Conservation (phyloP, 768 basidiomycete genomes). For the Psilocybe cyanescens region DNA sequence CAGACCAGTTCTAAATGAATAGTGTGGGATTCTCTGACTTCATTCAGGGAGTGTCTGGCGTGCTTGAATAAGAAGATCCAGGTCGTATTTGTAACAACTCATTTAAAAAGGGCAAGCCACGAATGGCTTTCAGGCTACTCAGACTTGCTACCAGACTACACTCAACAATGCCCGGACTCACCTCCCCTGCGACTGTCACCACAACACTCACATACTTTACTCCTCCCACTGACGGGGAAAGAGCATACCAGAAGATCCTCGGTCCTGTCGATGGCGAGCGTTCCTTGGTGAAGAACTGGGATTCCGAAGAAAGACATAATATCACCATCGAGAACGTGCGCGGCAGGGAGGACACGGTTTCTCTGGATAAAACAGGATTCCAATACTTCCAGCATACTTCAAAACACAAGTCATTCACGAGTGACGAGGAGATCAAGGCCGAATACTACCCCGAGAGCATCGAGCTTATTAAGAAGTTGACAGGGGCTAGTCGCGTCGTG, state of each 20-base stretch:
- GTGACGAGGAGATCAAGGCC: slow-evolving; percentile 51
- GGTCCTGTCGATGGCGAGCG: slow-evolving; percentile 37
- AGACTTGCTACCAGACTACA: background rate
- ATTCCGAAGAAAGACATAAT: slow-evolving; percentile 23
- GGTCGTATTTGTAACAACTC: background rate
- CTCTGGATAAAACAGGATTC: slow-evolving; percentile 57
- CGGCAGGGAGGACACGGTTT: slow-evolving; percentile 46
- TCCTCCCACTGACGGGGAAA: slow-evolving; percentile 41
- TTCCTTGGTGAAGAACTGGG: slow-evolving; percentile 35
- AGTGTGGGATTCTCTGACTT: too few species aligned
- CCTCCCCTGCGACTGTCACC: background rate
- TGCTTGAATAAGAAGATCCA: too few species aligned
- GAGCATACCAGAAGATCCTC: slow-evolving; percentile 39
- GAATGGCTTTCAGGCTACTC: background rate
- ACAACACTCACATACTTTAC: slow-evolving; percentile 37
- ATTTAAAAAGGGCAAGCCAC: background rate
- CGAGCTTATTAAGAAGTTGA: slow-evolving; percentile 59
- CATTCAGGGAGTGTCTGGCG: too few species aligned
- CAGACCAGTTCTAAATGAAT: too few species aligned
- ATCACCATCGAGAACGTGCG: slow-evolving; percentile 56
- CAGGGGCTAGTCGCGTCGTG: slow-evolving; percentile 59
- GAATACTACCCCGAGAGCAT: slow-evolving; percentile 68
- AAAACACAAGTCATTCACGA: slow-evolving; percentile 48
- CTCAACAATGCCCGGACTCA: background rate
- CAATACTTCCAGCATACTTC: slow-evolving; percentile 44